phyloP scores from a whole-genome alignment of 2,329 filamentous ascomycete genomes.

The Colletotrichum graminicola region DNA sequence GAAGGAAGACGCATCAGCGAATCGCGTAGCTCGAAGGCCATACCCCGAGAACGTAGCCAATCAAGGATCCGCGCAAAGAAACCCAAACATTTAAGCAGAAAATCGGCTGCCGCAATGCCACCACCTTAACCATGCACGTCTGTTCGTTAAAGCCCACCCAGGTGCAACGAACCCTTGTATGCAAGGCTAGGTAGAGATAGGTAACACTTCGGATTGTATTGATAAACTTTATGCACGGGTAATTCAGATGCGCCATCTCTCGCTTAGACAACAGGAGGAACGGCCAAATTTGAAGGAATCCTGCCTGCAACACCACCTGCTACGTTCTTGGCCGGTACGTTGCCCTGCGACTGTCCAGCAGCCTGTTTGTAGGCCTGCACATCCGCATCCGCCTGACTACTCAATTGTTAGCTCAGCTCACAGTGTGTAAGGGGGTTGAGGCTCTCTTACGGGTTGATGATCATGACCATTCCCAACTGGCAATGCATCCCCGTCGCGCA shows the following conservation, averaged over 20 bases:
- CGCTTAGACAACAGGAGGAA: conserved; percentile 10
- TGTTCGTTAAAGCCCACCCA: background rate
- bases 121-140: background rate
- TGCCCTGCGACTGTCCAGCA: conserved; percentile 16
- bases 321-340: conserved; percentile 37
- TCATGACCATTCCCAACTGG: conserved; percentile 62
- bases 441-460: conserved; percentile 60
- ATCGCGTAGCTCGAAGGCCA: background rate
- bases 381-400: conserved; percentile 34
- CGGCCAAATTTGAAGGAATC: conserved; percentile 26
- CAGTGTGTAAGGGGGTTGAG: background rate
- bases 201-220: background rate
- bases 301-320: conserved; percentile 21
- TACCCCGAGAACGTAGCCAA: background rate
- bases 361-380: conserved; percentile 29
- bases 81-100: conserved; percentile 6
- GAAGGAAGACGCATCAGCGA: background rate
- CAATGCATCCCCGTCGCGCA: conserved; percentile 63
- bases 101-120: conserved; percentile 17
- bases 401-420: background rate
- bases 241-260: background rate
- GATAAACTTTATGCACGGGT: background rate
- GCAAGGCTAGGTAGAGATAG: background rate
- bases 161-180: background rate
- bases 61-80: conserved; percentile 1